These are phyloP conservation scores for Letharia lupina DNA, from an alignment of 495 filamentous ascomycete species.

Conservation along the genomic window DNA sequence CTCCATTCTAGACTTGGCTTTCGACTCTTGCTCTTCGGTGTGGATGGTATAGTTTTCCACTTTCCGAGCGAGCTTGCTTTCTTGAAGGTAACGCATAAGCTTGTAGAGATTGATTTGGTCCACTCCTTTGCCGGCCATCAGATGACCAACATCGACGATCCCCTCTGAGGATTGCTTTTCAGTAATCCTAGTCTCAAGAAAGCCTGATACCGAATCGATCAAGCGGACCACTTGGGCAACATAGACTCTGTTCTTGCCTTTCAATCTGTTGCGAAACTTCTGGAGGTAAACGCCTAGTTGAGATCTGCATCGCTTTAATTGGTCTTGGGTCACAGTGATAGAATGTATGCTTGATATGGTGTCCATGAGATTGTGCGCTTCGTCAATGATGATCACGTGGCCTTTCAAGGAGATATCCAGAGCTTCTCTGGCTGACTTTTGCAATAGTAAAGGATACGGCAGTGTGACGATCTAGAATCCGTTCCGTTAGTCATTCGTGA, in stretches of 20 bases:
- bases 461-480: conserved; percentile 73
- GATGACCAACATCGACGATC: conserved; percentile 53
- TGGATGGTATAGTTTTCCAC: conserved; percentile 77
- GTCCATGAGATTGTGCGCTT: conserved; percentile 97
- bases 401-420: conserved; percentile 76
- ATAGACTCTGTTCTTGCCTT: conserved; percentile 91
- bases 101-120: conserved; percentile 95
- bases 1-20: conserved; percentile 24
- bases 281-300: conserved; percentile 76
- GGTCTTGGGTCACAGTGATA: conserved; percentile 59
- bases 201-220: conserved; percentile 62
- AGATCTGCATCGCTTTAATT: conserved; percentile 60
- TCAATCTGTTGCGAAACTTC: conserved; percentile 75
- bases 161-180: conserved; percentile 44
- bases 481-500: conserved; percentile 23
- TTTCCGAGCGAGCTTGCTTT: conserved; percentile 90
- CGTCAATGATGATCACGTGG: conserved; percentile 88
- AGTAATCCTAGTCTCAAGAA: conserved; percentile 44
- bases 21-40: conserved; percentile 38
- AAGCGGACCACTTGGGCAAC: conserved; percentile 77
- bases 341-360: conserved; percentile 85
- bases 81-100: conserved; percentile 73
- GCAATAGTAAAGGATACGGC: conserved; percentile 84
- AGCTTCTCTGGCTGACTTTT: conserved; percentile 82
- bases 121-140: conserved; percentile 77